A percentile compares a stretch with the other conserved stretches of the same genome.
Conservation (phyloP, 2,329 filamentous ascomycete species). For the Rhynchosporium graminicola region DNA sequence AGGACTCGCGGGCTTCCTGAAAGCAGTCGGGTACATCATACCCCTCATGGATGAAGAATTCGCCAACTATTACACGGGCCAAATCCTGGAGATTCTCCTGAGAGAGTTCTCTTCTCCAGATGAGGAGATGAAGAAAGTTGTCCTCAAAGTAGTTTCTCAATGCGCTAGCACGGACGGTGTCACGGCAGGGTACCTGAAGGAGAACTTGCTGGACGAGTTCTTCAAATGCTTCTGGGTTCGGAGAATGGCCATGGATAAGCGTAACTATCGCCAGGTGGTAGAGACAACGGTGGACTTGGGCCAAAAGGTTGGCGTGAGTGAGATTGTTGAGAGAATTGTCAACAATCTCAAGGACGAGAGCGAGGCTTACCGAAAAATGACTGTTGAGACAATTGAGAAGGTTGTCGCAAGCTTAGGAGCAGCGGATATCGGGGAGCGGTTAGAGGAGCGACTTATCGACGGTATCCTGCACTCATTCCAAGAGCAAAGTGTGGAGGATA, state of each 20-base stretch:
- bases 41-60: conserved; percentile 99
- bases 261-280: conserved; percentile 96
- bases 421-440: conserved; percentile 86
- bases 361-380: conserved; percentile 98
- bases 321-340: conserved; percentile 92
- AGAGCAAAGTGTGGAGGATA: conserved; percentile 94
- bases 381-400: conserved; percentile 96
- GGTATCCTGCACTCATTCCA: conserved; percentile 96
- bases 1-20: conserved; percentile 91
- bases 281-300: conserved; percentile 97
- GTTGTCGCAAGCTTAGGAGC: conserved; percentile 90
- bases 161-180: conserved; percentile 94
- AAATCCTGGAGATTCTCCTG: conserved; percentile 98
- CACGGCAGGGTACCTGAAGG: conserved; percentile 90
- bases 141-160: conserved; percentile 94
- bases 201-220: conserved; percentile 92
- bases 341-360: conserved; percentile 97
- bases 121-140: conserved; percentile 99
- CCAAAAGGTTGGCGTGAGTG: conserved; percentile 95
- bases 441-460: conserved; percentile 93
- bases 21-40: conserved; percentile 97
- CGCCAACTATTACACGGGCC: conserved; percentile 96
- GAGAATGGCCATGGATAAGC: conserved; percentile 94
- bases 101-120: conserved; percentile 96
- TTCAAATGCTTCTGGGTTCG: conserved; percentile 99